Conservation (phyloP, 1,139 yeast genomes). For the Kodamaea fungicola region DNA sequence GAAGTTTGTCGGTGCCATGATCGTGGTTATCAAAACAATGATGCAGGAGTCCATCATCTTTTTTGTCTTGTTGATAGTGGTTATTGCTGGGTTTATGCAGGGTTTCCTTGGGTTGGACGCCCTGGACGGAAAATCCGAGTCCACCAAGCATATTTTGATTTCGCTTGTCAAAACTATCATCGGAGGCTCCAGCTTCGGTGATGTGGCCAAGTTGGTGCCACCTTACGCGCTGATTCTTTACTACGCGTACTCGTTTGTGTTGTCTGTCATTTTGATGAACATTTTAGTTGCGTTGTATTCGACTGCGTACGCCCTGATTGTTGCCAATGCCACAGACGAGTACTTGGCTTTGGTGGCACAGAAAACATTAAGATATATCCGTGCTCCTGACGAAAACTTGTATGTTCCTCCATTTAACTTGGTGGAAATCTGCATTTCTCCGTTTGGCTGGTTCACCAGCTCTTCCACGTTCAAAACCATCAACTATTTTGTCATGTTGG, state of each 20-base stretch:
- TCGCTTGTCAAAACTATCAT: constrained; percentile 69
- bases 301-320: constrained; percentile 77
- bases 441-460: constrained; percentile 29
- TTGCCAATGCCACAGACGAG: constrained; percentile 79
- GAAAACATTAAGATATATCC: constrained; percentile 74
- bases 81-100: constrained; percentile 77
- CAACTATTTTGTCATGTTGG: constrained; percentile 54
- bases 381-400: constrained; percentile 86
- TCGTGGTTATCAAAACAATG: constrained; percentile 80
- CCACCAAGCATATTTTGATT: constrained; percentile 60
- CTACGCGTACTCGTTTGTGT: constrained; percentile 72
- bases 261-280: constrained; percentile 71
- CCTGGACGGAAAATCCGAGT: constrained; percentile 79
- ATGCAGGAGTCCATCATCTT: constrained; percentile 81
- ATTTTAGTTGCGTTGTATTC: constrained; percentile 81
- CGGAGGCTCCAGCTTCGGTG: constrained; percentile 69
- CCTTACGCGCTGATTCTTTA: constrained; percentile 80
- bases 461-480: constrained; percentile 28
- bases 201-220: constrained; percentile 69
- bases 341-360: constrained; percentile 83
- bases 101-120: constrained; percentile 86
- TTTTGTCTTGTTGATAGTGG: constrained; percentile 67
- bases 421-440: constrained; percentile 53
- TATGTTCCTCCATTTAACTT: constrained; percentile 85
- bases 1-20: constrained; percentile 83